Evolutionary conservation across 345 rosid species (phyloP), one percentile per base, ranked within the genome.

Genomic region (Microthlaspi erraticum): DNA sequence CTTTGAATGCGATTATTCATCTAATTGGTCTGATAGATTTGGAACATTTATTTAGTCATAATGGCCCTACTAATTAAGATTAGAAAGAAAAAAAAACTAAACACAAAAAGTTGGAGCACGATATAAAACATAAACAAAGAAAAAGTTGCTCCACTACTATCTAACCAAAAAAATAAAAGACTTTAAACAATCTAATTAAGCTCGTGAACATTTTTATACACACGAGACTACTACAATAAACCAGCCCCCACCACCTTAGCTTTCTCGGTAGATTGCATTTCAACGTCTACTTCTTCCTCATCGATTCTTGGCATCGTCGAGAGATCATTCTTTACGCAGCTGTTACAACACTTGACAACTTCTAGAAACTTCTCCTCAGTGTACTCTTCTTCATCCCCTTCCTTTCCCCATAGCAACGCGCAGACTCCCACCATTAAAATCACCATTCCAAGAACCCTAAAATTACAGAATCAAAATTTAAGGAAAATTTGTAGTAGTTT

Each of bases 371-470:
- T 59, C 48, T 75, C 74, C 14, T 68, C 59, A 10, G 1, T 57
- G 17, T 39, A 39, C 66, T 74, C 74, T 46, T 68, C 58, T 73
- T 82, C 83, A 66, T 93, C 96, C 72, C 81, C 86, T 80, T 91
- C 90, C 45, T 89, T 88, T 10, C 98, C 98, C 98, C 98, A 93
- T 10, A 93, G 82, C 2, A 91, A 91, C 8, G 85, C 69, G 68
- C 82, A 91, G 1, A 87, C 85, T 23, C 98, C 98, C 19, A 87
- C 77, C 16, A 87, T 81, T 68, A 89, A 86, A 64, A 87, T 43
- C n/a, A 49, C 32, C 16, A 82, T 42, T 10, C 98, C 98, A 17
- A 91, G 10, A 38, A 88, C 79, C 13, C 98, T 93, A 87, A 73
- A 63, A 29, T 60, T 46, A 13, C 20, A 34, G 4, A 43, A 17